Percentiles rank a stretch among this genome's conserved stretches.
These are phyloP conservation scores for Nitzschia sp. DNA, from an alignment of 108 stramenopile genomes.

Conservation along the genomic window DNA sequence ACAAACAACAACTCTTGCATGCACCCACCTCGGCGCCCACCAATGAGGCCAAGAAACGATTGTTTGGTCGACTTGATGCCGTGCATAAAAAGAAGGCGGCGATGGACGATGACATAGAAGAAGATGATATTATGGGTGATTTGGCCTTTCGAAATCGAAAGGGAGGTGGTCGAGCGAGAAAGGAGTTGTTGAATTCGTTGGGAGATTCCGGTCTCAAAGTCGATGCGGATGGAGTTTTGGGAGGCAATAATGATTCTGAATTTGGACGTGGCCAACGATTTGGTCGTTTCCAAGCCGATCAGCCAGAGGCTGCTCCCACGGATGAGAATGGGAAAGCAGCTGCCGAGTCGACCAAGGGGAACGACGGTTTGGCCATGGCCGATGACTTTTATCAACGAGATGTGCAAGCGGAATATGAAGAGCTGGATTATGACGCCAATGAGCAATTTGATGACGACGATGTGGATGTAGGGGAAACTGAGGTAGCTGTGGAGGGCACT, in stretches of 20 bases:
- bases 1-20: slow-evolving; percentile 30
- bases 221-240: slow-evolving; percentile 81
- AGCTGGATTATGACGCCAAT: slow-evolving; percentile 86
- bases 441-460: slow-evolving; percentile 91
- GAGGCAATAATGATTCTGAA: slow-evolving; percentile 75
- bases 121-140: slow-evolving; percentile 86
- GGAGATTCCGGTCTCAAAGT: slow-evolving; percentile 67
- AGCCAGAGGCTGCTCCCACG: not conserved
- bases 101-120: slow-evolving; percentile 42
- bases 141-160: slow-evolving; percentile 60
- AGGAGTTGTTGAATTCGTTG: slow-evolving; percentile 62
- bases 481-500: slow-evolving; percentile 57
- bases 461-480: slow-evolving; percentile 79
- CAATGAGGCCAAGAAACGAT: slow-evolving; percentile 40
- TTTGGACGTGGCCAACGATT: slow-evolving; percentile 77
- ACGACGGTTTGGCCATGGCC: slow-evolving; percentile 81
- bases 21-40: slow-evolving; percentile 24
- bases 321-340: slow-evolving; percentile 18
- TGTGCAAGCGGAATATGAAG: slow-evolving; percentile 84
- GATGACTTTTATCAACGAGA: slow-evolving; percentile 87
- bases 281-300: slow-evolving; percentile 38
- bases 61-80: slow-evolving; percentile 57
- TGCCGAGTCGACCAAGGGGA: slow-evolving; percentile 41
- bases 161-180: slow-evolving; percentile 50
- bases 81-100: slow-evolving; percentile 10